These are phyloP conservation scores for Uronychia binucleata DNA, from an alignment of 73 alveolate genomes.

Conservation along the genomic window DNA sequence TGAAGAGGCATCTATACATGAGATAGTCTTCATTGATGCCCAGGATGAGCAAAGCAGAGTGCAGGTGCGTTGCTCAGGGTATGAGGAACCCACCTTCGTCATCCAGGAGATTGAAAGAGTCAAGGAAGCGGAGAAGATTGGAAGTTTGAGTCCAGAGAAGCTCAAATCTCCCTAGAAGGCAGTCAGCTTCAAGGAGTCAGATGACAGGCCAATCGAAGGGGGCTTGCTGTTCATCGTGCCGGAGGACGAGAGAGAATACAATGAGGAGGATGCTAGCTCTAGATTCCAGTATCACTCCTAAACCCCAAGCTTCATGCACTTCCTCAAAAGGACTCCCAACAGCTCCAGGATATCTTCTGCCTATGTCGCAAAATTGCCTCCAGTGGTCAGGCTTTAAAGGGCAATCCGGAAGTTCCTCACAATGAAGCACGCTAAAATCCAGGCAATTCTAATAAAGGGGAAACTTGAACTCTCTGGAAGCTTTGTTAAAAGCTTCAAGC, in stretches of 20 bases:
- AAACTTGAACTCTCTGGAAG: not conserved
- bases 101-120: not conserved
- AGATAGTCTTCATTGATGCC: not conserved
- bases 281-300: not conserved
- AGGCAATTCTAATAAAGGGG: not conserved
- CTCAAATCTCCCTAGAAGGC: not conserved
- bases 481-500: not conserved
- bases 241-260: not conserved
- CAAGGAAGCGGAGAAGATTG: not conserved
- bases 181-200: not conserved
- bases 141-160: not conserved
- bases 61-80: not conserved
- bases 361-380: too few species aligned
- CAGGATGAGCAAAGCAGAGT: not conserved
- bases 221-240: not conserved
- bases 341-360: not conserved
- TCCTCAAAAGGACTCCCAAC: not conserved
- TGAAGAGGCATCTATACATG: not conserved
- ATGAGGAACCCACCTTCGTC: not conserved
- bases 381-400: not conserved
- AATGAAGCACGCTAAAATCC: not conserved
- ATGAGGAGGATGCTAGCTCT: not conserved
- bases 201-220: too few species aligned
- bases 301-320: not conserved
- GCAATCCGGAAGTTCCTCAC: not conserved